Percentiles rank a stretch among this genome's conserved stretches.
Conservation (phyloP, 208 protist genomes). For the Trypanosomatidae sp. region DNA sequence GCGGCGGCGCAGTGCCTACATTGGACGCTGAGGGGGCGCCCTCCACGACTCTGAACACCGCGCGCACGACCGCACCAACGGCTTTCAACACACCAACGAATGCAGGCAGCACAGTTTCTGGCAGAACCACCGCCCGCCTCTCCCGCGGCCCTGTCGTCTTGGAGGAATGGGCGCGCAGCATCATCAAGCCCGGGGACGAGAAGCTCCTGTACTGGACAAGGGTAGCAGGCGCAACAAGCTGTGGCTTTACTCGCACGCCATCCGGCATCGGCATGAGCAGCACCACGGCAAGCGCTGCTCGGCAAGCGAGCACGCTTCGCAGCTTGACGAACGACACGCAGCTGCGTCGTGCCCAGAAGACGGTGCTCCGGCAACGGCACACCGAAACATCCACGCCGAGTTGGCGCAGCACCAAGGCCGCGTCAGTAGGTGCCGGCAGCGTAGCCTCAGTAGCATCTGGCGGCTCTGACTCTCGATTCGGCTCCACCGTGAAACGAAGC, state of each 20-base stretch:
- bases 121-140: conserved; percentile 1
- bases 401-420: conserved; percentile 11
- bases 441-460: conserved; percentile 7
- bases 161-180: conserved; percentile 73
- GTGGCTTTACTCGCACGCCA: conserved; percentile 11
- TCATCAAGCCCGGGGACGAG: conserved; percentile 78
- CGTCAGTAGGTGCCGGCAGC: conserved; percentile 3
- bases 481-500: conserved; percentile 26
- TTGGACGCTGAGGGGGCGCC: conserved; percentile 2
- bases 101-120: neutral
- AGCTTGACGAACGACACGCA: conserved; percentile 20
- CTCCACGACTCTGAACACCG: conserved; percentile 14
- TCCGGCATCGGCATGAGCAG: conserved; percentile 13
- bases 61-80: neutral
- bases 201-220: conserved; percentile 53
- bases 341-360: conserved; percentile 23
- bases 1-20: neutral
- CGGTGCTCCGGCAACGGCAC: conserved; percentile 22
- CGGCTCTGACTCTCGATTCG: conserved; percentile 10
- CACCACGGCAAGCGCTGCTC: conserved; percentile 1
- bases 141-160: conserved; percentile 54
- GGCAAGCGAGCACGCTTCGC: conserved; percentile 8
- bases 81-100: neutral
- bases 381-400: conserved; percentile 18
- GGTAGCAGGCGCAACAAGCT: neutral